phyloP scores from a whole-genome alignment of 164 flowering plant species.

The Piper longum region DNA sequence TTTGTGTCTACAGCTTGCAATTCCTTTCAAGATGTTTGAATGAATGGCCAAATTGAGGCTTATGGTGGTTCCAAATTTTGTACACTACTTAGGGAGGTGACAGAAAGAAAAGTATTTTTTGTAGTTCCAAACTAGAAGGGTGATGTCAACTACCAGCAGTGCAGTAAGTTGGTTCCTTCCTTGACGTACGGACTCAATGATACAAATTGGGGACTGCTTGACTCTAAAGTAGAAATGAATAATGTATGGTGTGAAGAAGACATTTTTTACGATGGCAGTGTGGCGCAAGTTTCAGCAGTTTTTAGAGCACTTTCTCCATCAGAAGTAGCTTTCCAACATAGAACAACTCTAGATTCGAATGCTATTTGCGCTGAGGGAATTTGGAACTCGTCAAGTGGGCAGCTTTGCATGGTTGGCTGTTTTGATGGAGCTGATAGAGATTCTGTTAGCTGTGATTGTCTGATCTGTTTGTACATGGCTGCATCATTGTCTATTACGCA shows the following conservation, averaged over 20 bases:
- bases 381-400: conserved; percentile 72
- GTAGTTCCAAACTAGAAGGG: too few species aligned
- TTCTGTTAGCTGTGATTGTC: conserved; percentile 33
- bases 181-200: too few species aligned
- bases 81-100: too few species aligned
- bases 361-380: conserved; percentile 65
- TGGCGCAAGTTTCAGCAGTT: conserved; percentile 41
- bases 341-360: conserved; percentile 51
- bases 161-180: too few species aligned
- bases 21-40: too few species aligned
- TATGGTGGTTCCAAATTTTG: too few species aligned
- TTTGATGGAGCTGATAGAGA: conserved; percentile 23
- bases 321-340: conserved; percentile 26
- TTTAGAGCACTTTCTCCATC: conserved; percentile 44
- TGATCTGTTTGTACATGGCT: conserved; percentile 57
- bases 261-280: conserved; percentile 11
- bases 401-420: conserved; percentile 88
- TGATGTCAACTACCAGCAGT: too few species aligned
- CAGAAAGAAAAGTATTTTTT: too few species aligned
- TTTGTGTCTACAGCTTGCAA: conserved; percentile 18
- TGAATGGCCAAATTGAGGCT: too few species aligned
- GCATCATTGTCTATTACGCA: conserved; percentile 58
- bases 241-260: conserved; percentile 38
- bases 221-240: conserved; percentile 42
- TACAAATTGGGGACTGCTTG: too few species aligned